Percentiles rank a stretch among this genome's conserved stretches.
phyloP scores from a whole-genome alignment of 2,329 filamentous ascomycete genomes.

The Penicillium sp. region DNA sequence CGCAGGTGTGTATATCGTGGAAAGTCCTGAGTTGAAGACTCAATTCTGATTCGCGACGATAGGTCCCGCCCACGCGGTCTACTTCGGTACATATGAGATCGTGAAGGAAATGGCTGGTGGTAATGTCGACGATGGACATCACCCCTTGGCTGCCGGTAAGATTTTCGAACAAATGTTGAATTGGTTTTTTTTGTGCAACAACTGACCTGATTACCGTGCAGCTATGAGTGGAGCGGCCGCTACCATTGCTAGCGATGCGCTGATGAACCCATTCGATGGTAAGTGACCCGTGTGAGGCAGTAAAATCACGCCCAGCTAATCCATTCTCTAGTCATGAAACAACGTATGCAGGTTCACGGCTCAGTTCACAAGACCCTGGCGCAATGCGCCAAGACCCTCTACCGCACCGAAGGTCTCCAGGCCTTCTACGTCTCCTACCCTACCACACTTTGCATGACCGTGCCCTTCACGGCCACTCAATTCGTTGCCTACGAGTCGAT shows the following conservation, averaged over 20 bases:
- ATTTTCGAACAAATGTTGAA: conserved; percentile 1
- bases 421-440: conserved; percentile 99
- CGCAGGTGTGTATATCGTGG: conserved; percentile 64
- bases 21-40: neutral
- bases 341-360: conserved; percentile 97
- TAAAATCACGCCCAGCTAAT: neutral
- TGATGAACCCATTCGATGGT: conserved; percentile 99
- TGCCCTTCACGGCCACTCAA: conserved; percentile 94
- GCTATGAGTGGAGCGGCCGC: conserved; percentile 91
- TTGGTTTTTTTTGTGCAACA: neutral
- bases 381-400: conserved; percentile 86
- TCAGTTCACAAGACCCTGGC: conserved; percentile 85
- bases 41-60: conserved; percentile 24
- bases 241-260: conserved; percentile 93
- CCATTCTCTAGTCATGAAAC: conserved; percentile 78
- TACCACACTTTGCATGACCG: conserved; percentile 96
- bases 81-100: conserved; percentile 96
- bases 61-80: conserved; percentile 96
- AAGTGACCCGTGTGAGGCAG: conserved; percentile 34
- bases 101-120: conserved; percentile 96
- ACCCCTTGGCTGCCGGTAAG: conserved; percentile 88
- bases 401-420: conserved; percentile 78
- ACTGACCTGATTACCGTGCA: conserved; percentile 39
- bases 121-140: conserved; percentile 79
- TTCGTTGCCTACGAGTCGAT: conserved; percentile 98